Evolutionary conservation across 2,329 filamentous ascomycete species (phyloP).

Genomic region (Stachybotrys chartarum): DNA sequence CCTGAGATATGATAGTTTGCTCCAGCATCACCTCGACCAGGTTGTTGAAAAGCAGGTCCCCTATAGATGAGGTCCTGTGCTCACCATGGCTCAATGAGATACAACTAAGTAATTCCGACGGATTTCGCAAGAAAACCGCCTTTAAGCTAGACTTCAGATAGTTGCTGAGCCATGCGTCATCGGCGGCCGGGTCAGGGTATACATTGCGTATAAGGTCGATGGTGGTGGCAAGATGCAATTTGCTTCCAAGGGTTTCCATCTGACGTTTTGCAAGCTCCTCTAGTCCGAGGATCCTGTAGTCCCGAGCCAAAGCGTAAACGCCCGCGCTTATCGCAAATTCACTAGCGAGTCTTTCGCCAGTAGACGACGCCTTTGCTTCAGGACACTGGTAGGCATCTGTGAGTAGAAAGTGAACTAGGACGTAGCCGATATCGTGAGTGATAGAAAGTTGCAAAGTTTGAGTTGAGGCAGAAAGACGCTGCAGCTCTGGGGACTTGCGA

Average conservation of each 20-base stretch:
- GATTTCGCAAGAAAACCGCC: neutral
- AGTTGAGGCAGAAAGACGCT: neutral
- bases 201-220: neutral
- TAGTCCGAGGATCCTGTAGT: neutral
- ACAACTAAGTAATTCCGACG: neutral
- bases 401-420: neutral
- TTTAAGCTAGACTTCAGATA: neutral
- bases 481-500: neutral
- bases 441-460: neutral
- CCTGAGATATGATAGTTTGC: neutral
- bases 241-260: neutral
- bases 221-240: neutral
- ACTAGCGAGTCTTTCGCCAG: neutral
- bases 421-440: neutral
- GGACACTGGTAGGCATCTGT: neutral
- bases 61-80: neutral
- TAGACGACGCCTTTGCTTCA: neutral
- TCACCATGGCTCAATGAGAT: neutral
- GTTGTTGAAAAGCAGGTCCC: neutral
- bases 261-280: neutral
- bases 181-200: neutral
- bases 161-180: neutral
- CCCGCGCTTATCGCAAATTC: neutral
- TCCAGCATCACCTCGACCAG: neutral
- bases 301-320: neutral